phyloP scores from a whole-genome alignment of 1,139 yeast genomes.

The Candida pseudocylindracea region DNA sequence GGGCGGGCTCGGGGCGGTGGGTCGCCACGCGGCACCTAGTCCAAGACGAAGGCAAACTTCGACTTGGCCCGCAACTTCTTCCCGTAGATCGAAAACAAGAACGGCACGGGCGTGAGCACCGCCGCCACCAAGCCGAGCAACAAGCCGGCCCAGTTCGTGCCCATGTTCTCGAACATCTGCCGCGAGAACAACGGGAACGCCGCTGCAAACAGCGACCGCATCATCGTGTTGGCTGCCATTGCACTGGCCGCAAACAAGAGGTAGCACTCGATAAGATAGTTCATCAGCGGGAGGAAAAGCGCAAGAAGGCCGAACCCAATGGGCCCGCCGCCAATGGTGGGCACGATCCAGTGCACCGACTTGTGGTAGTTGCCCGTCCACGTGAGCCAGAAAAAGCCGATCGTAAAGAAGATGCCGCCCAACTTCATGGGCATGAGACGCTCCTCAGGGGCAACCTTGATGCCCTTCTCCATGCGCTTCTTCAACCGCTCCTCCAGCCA shows the following conservation, averaged over 20 bases:
- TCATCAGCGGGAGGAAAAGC: slow-evolving; percentile 58
- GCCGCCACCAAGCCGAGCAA: slow-evolving; percentile 49
- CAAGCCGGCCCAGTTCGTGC: slow-evolving; percentile 69
- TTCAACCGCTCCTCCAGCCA: not conserved
- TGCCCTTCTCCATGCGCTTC: slow-evolving; percentile 2
- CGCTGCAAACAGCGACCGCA: slow-evolving; percentile 38
- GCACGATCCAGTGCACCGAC: slow-evolving; percentile 66
- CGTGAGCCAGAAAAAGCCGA: slow-evolving; percentile 66
- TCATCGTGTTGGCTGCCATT: slow-evolving; percentile 66
- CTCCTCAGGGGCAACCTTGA: slow-evolving; percentile 44
- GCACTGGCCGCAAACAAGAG: slow-evolving; percentile 74
- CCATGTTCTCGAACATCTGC: slow-evolving; percentile 54
- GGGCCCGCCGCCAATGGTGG: slow-evolving; percentile 48
- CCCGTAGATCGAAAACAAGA: slow-evolving; percentile 43
- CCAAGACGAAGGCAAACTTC: slow-evolving; percentile 11
- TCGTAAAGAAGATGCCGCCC: slow-evolving; percentile 47
- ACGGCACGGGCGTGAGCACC: slow-evolving; percentile 48
- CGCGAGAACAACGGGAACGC: slow-evolving; percentile 24
- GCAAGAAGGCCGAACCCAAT: slow-evolving; percentile 58
- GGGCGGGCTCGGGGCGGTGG: no score
- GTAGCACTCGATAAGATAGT: slow-evolving; percentile 65
- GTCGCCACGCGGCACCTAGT: no score
- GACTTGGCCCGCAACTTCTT: slow-evolving; percentile 34
- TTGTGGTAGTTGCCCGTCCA: slow-evolving; percentile 65
- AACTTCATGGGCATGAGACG: slow-evolving; percentile 55